Conservation (phyloP, 2,329 filamentous ascomycete species). For the Microdochium bolleyi region DNA sequence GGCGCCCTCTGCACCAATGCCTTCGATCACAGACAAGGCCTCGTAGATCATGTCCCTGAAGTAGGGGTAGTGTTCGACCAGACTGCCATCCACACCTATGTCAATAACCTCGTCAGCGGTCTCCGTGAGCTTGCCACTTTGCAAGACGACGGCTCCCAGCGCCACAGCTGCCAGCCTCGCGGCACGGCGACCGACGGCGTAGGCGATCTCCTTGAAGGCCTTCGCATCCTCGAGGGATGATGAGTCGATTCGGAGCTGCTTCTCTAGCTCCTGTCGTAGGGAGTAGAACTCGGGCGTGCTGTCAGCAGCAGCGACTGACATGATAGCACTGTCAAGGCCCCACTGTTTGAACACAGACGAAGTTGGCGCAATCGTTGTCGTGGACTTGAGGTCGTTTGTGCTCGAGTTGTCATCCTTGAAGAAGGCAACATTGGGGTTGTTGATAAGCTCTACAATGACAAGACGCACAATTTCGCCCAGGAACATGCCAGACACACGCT, state of each 20-base stretch:
- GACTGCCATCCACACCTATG: constrained; percentile 86
- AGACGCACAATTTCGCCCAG: constrained; percentile 86
- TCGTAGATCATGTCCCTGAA: constrained; percentile 87
- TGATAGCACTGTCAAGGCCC: constrained; percentile 85
- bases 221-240: constrained; percentile 77
- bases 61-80: constrained; percentile 92
- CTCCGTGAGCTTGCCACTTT: constrained; percentile 63
- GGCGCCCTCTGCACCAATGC: constrained; percentile 71
- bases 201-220: constrained; percentile 75
- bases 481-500: constrained; percentile 97
- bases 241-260: constrained; percentile 66
- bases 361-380: constrained; percentile 57
- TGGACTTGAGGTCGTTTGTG: constrained; percentile 61
- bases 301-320: constrained; percentile 82
- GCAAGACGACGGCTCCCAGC: constrained; percentile 74
- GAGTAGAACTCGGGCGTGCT: constrained; percentile 62
- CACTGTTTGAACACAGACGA: constrained; percentile 70
- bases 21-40: constrained; percentile 66
- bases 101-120: constrained; percentile 67
- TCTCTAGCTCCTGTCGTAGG: constrained; percentile 71
- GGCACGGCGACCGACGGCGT: constrained; percentile 79
- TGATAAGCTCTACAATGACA: constrained; percentile 63
- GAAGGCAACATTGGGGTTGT: constrained; percentile 57
- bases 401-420: constrained; percentile 72
- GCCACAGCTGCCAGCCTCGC: constrained; percentile 83